Base-by-base conservation (phyloP, 352 stramenopile species). In the Phytophthora agathidicida region DNA sequence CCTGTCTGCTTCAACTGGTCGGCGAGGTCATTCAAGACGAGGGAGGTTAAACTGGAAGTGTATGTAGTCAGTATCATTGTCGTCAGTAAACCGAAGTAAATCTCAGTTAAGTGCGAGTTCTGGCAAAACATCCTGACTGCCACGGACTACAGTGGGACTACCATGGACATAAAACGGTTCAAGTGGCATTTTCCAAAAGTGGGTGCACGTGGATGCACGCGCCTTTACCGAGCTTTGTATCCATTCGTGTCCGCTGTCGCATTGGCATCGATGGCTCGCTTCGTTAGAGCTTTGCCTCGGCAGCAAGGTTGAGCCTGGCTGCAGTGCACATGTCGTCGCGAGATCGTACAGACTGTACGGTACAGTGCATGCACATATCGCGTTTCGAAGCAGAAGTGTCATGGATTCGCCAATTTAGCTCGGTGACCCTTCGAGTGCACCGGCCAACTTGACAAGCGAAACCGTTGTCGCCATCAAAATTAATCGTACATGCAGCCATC, bases 1-100 rank as follows among this genome's bases (percentile, higher is more conserved):
- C 31, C 48, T 44, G 33, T 60, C 57, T 60, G 49, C 48, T 53
- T 60, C 49, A 61, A 55, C 36, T 60, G 23, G 31, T 56, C 33
- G 33, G 32, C 6, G 7, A 26, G 37, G 37, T 16, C 5, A 38
- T 10, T 23, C 26, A 39, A 27, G 4, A 13, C 4, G 30, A 49
- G 49, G 36, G 49, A 49, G 14, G 19, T 20, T 7, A 8, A 13
- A 38, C 16, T 8, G 10, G 5, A 28, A 6, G 16, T 42, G 20
- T 53, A 53, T 24, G 14, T 3, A 35, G 16, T 13, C 42, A 26
- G 17, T 11, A 27, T 22, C 14, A 14, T 0, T 3, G 9, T 6
- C 9, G 26, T 46, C 48, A 3, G 3, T 48, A 39, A 33, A 33
- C 9, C 14, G 36, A 58, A 37, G n/a, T 7, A 14, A 22, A 19